phyloP scores from a whole-genome alignment of 2,329 filamentous ascomycete species.

The Apiospora pterosperma region DNA sequence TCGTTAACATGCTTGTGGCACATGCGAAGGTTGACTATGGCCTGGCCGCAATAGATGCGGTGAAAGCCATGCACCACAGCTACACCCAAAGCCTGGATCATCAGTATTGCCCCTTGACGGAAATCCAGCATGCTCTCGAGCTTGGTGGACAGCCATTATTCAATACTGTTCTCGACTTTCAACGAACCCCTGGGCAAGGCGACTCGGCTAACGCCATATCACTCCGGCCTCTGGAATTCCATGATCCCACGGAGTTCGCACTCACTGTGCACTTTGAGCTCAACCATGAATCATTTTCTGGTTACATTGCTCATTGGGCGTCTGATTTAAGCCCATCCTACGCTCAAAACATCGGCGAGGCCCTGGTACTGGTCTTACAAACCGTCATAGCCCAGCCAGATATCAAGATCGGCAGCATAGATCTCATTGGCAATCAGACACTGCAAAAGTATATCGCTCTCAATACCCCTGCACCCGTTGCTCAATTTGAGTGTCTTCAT shows the following conservation, averaged over 20 bases:
- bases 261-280: constrained; percentile 8
- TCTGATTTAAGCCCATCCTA: constrained; percentile 1
- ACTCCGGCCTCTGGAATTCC: background rate
- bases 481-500: constrained; percentile 7
- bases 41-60: background rate
- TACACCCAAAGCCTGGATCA: background rate
- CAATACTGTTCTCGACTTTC: constrained; percentile 8
- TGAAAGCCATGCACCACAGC: background rate
- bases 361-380: background rate
- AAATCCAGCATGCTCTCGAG: constrained; percentile 8
- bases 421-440: constrained; percentile 1
- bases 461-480: constrained; percentile 7
- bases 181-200: background rate
- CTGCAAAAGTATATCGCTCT: constrained; percentile 1
- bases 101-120: constrained; percentile 1
- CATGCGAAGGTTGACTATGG: background rate
- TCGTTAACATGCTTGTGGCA: background rate
- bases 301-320: constrained; percentile 7
- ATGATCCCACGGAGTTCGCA: constrained; percentile 10
- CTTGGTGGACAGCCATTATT: constrained; percentile 8
- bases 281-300: background rate
- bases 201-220: background rate
- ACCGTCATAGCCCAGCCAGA: constrained; percentile 3
- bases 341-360: constrained; percentile 5
- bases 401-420: constrained; percentile 5